phyloP scores from a whole-genome alignment of 2,329 filamentous ascomycete species.

The Paecilomyces formosus region DNA sequence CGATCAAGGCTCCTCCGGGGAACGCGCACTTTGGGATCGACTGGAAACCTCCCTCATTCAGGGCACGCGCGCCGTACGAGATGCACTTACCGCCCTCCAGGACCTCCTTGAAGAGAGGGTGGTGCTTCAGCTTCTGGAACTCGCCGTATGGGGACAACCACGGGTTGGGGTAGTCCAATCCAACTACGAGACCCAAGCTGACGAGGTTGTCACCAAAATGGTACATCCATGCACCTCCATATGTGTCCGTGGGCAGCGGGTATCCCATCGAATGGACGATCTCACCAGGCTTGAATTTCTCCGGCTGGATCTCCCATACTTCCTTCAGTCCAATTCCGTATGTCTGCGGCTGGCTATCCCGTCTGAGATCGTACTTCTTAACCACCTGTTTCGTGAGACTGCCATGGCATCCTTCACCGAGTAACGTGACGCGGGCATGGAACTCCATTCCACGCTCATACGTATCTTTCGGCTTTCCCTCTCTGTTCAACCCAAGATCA shows the following conservation, averaged over 20 bases:
- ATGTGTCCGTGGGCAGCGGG: slow-evolving; percentile 78
- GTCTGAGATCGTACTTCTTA: slow-evolving; percentile 84
- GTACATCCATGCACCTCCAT: slow-evolving; percentile 98
- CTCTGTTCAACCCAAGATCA: slow-evolving; percentile 75
- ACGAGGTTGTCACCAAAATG: slow-evolving; percentile 98
- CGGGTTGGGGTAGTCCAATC: slow-evolving; percentile 91
- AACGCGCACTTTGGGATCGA: slow-evolving; percentile 96
- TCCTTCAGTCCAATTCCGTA: slow-evolving; percentile 94
- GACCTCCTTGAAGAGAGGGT: slow-evolving; percentile 78
- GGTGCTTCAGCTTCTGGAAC: slow-evolving; percentile 97
- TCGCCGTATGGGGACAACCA: slow-evolving; percentile 94
- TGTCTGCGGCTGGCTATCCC: slow-evolving; percentile 87
- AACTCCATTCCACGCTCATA: slow-evolving; percentile 99
- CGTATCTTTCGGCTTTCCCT: slow-evolving; percentile 76
- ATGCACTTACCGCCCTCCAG: slow-evolving; percentile 97
- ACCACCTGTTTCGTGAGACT: slow-evolving; percentile 91
- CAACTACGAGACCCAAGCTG: slow-evolving; percentile 81
- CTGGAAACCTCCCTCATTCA: slow-evolving; percentile 94
- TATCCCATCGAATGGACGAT: slow-evolving; percentile 90
- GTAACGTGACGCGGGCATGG: slow-evolving; percentile 81
- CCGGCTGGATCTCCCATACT: slow-evolving; percentile 91
- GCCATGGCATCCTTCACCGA: slow-evolving; percentile 92
- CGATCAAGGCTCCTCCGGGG: slow-evolving; percentile 89
- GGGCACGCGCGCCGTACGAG: slow-evolving; percentile 84
- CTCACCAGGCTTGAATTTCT: slow-evolving; percentile 82